These are phyloP conservation scores for Jamesozyma spencerorum DNA, from an alignment of 805 yeast species.

Conservation along the genomic window DNA sequence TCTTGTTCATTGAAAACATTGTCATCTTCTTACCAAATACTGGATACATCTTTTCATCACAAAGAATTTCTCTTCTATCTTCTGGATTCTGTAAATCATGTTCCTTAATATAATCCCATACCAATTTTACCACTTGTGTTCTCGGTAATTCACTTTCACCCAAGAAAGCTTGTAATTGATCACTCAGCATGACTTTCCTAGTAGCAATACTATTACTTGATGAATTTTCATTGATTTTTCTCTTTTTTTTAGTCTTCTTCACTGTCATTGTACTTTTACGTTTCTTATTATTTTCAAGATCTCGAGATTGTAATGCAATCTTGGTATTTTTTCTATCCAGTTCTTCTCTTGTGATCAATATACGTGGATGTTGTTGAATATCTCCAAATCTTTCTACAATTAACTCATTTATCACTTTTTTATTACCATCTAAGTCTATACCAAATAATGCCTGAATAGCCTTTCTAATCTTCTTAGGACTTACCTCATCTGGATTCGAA, in stretches of 20 bases:
- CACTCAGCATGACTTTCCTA: conserved; percentile 42
- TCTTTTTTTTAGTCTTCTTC: conserved; percentile 12
- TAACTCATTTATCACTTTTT: conserved; percentile 50
- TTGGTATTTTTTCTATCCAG: conserved; percentile 42
- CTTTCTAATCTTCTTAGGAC: conserved; percentile 60
- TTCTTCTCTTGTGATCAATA: conserved; percentile 27
- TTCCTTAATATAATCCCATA: conserved; percentile 65
- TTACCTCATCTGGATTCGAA: conserved; percentile 57
- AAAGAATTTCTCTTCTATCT: conserved; percentile 54
- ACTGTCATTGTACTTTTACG: conserved; percentile 6
- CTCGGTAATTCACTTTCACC: conserved; percentile 43
- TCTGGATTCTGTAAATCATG: conserved; percentile 56
- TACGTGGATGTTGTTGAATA: conserved; percentile 32
- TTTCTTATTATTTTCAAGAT: conserved; percentile 8
- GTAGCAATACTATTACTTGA: conserved; percentile 29
- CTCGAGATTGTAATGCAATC: conserved; percentile 42
- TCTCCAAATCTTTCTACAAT: conserved; percentile 50
- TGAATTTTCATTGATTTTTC: conserved; percentile 8
- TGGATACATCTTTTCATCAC: conserved; percentile 48
- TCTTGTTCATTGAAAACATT: conserved; percentile 50
- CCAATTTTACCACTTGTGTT: conserved; percentile 57
- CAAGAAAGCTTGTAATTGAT: conserved; percentile 42
- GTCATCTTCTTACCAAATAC: conserved; percentile 54
- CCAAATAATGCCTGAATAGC: conserved; percentile 66
- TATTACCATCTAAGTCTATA: conserved; percentile 40